Evolutionary conservation across 2,329 filamentous ascomycete species (phyloP).

Genomic region (Phialocephala subalpina): DNA sequence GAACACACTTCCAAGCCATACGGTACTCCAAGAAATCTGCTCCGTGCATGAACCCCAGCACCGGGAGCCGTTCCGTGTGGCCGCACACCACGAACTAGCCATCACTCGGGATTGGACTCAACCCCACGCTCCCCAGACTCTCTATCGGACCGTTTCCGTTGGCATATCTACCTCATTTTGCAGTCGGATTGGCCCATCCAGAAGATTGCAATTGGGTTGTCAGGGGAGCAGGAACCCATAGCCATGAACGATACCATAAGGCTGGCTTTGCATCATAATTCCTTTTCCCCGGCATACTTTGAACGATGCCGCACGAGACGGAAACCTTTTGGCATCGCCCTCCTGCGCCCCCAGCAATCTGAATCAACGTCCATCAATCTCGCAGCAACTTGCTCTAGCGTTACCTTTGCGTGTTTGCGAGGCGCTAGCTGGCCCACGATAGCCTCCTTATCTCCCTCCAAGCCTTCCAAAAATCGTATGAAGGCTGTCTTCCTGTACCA

Average conservation of each 20-base stretch:
- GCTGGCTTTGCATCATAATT: not conserved
- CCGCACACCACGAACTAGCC: not conserved
- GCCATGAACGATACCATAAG: slow-evolving; percentile 1
- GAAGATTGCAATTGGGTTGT: not conserved
- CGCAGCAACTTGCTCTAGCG: not conserved
- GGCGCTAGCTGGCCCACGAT: not conserved
- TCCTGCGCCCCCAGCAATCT: not conserved
- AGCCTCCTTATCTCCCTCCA: not conserved
- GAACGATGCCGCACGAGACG: not conserved
- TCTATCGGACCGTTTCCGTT: slow-evolving; percentile 4
- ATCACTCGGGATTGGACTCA: not conserved
- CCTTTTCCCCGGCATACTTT: not conserved
- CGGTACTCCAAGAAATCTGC: not conserved
- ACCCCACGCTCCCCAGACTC: not conserved
- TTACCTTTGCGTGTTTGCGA: not conserved
- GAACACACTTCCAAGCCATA: not conserved
- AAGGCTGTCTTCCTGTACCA: not conserved
- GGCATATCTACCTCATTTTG: not conserved
- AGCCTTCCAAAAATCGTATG: not conserved
- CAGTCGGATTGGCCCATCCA: not conserved
- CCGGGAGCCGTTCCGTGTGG: not conserved
- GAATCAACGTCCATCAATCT: slow-evolving; percentile 1
- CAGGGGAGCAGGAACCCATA: not conserved
- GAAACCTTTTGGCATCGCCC: not conserved
- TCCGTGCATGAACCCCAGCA: not conserved